Evolutionary conservation across 768 basidiomycete species (phyloP).

Genomic region (Nevesoporus exiguus): DNA sequence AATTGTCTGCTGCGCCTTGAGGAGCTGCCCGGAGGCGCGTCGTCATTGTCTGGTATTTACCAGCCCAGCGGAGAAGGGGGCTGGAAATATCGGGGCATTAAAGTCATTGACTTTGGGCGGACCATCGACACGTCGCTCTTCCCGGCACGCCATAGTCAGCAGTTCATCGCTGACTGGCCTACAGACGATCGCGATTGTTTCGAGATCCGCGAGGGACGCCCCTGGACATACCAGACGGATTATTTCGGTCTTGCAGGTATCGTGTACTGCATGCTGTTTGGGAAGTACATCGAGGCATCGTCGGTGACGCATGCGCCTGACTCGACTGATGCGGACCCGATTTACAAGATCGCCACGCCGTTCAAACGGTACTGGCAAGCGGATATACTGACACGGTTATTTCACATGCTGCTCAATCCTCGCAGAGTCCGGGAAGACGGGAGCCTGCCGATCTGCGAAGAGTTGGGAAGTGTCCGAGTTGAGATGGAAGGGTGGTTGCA

Average conservation of each 20-base stretch:
- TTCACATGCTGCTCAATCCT: conserved; percentile 87
- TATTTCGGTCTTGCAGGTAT: conserved; percentile 96
- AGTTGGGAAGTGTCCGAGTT: conserved; percentile 57
- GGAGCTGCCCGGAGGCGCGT: conserved; percentile 66
- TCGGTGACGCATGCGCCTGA: conserved; percentile 41
- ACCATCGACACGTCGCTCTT: conserved; percentile 84
- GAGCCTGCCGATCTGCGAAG: conserved; percentile 67
- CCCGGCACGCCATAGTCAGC: conserved; percentile 60
- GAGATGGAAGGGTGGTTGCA: conserved; percentile 91
- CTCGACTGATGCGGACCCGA: conserved; percentile 30
- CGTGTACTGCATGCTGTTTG: conserved; percentile 93
- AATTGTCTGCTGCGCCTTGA: conserved; percentile 95
- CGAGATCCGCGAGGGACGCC: conserved; percentile 76
- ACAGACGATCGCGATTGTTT: conserved; percentile 89
- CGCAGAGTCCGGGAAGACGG: conserved; percentile 51
- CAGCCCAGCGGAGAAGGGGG: conserved; percentile 75
- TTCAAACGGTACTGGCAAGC: conserved; percentile 95
- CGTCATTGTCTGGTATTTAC: conserved; percentile 75
- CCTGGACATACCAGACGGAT: conserved; percentile 96
- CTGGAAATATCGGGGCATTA: conserved; percentile 86
- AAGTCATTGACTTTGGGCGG: conserved; percentile 96
- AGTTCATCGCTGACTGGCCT: conserved; percentile 84
- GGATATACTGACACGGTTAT: conserved; percentile 79
- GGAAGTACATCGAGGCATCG: conserved; percentile 86
- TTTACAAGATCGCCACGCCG: conserved; percentile 69